These are phyloP conservation scores for Ajuga reptans DNA, from an alignment of 305 asterid genomes.

Conservation along the genomic window DNA sequence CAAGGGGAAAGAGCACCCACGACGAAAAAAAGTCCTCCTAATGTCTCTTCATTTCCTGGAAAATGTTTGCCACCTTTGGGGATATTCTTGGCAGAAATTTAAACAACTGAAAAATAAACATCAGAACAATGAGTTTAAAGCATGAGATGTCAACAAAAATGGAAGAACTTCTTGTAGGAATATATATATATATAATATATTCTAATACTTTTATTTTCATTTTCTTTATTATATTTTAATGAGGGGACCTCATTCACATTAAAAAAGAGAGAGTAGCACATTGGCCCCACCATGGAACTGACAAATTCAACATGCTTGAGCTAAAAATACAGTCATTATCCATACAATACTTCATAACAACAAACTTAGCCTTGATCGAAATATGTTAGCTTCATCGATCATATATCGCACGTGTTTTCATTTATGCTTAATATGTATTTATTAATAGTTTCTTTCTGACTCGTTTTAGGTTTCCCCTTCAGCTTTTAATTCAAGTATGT, in stretches of 20 bases:
- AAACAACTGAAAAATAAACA: constrained; percentile 47
- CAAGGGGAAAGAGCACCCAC: constrained; percentile 9
- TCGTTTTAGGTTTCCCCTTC: too few species aligned
- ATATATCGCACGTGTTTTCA: too few species aligned
- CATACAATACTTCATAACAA: too few species aligned
- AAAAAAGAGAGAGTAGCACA: background rate
- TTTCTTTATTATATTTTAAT: background rate
- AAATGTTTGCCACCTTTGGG: constrained; percentile 65
- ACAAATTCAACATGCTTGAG: background rate
- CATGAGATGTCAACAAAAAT: background rate
- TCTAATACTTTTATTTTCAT: background rate
- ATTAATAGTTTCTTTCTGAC: too few species aligned
- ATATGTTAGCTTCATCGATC: too few species aligned
- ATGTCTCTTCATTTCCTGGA: constrained; percentile 88
- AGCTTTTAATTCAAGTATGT: too few species aligned
- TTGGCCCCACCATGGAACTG: background rate
- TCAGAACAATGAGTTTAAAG: constrained; percentile 15
- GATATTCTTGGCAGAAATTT: constrained; percentile 80
- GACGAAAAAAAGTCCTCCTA: constrained; percentile 27
- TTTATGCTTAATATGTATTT: too few species aligned
- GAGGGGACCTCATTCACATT: background rate
- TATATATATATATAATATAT: too few species aligned
- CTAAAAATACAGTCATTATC: background rate
- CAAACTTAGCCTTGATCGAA: too few species aligned
- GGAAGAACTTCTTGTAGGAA: background rate